Conservation (phyloP, 1,284 basidiomycete species). For the Laetiporus sulphureus region DNA sequence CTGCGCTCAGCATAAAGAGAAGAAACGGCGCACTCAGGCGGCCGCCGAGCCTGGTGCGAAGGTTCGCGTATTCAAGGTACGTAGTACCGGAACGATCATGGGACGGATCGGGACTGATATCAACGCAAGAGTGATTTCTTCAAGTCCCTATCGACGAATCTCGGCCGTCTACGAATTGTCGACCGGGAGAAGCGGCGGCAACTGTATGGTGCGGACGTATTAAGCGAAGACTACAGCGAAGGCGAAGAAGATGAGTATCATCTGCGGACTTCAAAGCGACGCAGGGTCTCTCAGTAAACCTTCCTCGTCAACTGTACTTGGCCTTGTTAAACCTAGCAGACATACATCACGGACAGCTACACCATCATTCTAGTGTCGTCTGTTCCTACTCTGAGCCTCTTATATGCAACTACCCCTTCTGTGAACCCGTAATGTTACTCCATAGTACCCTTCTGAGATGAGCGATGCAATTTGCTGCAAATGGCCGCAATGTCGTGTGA, state of each 20-base stretch:
- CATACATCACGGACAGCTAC: too few relatives aligned
- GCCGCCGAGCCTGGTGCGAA: constrained; percentile 35
- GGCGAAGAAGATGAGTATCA: constrained; percentile 46
- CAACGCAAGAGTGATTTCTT: constrained; percentile 54
- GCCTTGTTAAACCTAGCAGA: too few relatives aligned
- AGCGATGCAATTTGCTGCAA: too few relatives aligned
- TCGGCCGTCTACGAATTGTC: constrained; percentile 53
- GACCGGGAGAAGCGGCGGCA: constrained; percentile 44
- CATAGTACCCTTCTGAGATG: too few relatives aligned
- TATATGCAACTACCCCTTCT: too few relatives aligned
- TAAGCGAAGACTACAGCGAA: constrained; percentile 35
- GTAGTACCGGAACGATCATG: too few relatives aligned
- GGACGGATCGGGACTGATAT: too few relatives aligned
- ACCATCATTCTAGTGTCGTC: too few relatives aligned
- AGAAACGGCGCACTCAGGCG: constrained; percentile 50
- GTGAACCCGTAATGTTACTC: too few relatives aligned
- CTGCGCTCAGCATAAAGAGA: constrained; percentile 47
- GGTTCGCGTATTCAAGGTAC: constrained; percentile 49
- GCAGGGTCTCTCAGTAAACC: constrained; percentile 12
- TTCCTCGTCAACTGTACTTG: too few relatives aligned
- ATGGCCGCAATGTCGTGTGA: too few relatives aligned
- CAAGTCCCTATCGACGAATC: constrained; percentile 44
- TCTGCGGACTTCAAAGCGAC: constrained; percentile 27
- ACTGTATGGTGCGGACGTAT: constrained; percentile 36
- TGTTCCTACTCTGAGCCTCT: too few relatives aligned